Percentiles rank a stretch among this genome's conserved stretches.
Conservation (phyloP, 1,284 basidiomycete genomes). For the Mycena citricolor region DNA sequence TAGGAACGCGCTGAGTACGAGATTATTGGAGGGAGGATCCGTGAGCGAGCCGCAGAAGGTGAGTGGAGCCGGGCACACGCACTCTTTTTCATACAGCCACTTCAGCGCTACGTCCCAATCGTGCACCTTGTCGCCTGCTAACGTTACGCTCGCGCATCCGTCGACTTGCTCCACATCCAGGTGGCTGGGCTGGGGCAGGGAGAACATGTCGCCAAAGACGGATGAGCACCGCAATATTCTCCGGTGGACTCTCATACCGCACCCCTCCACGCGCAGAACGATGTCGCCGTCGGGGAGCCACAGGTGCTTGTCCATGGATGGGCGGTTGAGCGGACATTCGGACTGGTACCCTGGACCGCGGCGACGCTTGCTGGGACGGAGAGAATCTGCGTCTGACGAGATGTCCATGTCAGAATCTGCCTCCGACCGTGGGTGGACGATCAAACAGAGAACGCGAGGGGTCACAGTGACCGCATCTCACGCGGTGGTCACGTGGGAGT, state of each 20-base stretch:
- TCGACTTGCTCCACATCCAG: slow-evolving; percentile 32
- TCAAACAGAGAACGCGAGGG: no score
- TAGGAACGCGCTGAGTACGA: slow-evolving; percentile 26
- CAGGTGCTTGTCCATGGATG: no score
- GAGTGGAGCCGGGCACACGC: slow-evolving; percentile 19
- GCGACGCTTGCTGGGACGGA: no score
- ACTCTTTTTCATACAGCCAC: slow-evolving; percentile 37
- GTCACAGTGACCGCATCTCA: no score
- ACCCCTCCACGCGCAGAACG: slow-evolving; percentile 14
- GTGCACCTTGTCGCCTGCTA: slow-evolving; percentile 28
- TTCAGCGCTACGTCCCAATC: slow-evolving; percentile 32
- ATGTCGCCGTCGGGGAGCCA: slow-evolving; percentile 22
- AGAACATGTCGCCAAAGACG: slow-evolving; percentile 30
- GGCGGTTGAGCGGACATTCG: no score
- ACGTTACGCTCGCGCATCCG: slow-evolving; percentile 31
- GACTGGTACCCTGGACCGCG: no score
- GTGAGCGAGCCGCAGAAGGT: no score
- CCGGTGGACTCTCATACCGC: slow-evolving; percentile 18
- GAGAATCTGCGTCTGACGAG: no score
- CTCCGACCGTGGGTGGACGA: no score
- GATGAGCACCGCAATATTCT: slow-evolving; percentile 13
- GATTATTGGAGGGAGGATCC: slow-evolving; percentile 1
- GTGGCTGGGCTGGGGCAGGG: slow-evolving; percentile 31
- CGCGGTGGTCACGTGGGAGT: no score
- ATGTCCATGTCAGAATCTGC: no score